Base-by-base conservation (phyloP, 768 basidiomycete species). In the Kwoniella dendrophila region DNA sequence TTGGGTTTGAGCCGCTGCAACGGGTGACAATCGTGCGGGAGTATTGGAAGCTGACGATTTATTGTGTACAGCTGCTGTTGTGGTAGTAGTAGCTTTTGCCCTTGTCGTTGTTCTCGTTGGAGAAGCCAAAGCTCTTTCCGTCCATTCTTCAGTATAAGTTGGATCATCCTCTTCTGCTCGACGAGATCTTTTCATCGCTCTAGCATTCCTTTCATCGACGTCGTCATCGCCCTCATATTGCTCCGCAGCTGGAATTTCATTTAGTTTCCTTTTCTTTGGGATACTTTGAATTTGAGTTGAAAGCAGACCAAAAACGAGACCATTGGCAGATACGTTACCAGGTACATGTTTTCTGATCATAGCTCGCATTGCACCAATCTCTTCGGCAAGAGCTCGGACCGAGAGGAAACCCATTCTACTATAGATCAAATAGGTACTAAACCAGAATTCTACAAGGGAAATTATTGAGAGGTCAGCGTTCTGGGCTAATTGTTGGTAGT, bases 281-380 rank as follows among this genome's bases (percentile, higher is more conserved):
- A 67, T 32, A 27, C 14, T 18, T 4, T 54, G 41, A 30, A 66
- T 83, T 78, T 65, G 89, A 82, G 66, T 84, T 82, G 4, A 89
- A 59, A 90, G 75, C 12, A 82, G 81, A 51, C 81, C 83, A 56
- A 84, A 82, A 10, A 89, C 84, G 1, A 73, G 71, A 2, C 73
- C 78, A 69, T 90, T 90, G 63, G 85, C 82, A 36, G 88, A 85
- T 52, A 92, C 81, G 72, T 90, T 90, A 27, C 78, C 81, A n/a
- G 84, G 86, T 51, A 82, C 48, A 27, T 48, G 75, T 32, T 81
- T 78, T 56, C 88, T 85, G 24, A 89, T 82, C 22, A 81, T 75
- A 36, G 71, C 69, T 43, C 90, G 85, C 68, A 92, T 82, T 55
- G 83, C 74, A 57, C 83, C 80, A 26, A 90, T 82, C 16, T 85